These are phyloP conservation scores for Colletotrichum limetticola DNA, from an alignment of 2,329 filamentous ascomycete species.

Conservation along the genomic window DNA sequence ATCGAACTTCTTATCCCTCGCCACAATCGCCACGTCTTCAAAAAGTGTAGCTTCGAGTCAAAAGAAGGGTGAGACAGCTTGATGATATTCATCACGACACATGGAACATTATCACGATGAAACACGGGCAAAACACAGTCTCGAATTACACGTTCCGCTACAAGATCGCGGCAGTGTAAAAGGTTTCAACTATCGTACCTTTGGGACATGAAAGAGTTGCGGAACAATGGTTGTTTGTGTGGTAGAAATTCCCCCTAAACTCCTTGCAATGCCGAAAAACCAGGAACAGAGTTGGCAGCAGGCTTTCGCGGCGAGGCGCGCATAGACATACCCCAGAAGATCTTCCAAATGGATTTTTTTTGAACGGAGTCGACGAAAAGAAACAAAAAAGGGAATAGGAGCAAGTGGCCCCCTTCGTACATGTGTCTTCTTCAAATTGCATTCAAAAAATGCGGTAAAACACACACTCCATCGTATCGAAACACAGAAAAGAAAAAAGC, in stretches of 20 bases:
- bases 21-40: too few relatives aligned
- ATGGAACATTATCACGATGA: too few relatives aligned
- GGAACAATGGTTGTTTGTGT: too few relatives aligned
- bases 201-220: not conserved
- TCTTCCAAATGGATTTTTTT: not conserved
- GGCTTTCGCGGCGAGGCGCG: not conserved
- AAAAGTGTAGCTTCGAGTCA: too few relatives aligned
- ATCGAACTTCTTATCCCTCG: not conserved
- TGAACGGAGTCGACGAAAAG: too few relatives aligned
- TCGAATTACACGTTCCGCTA: not conserved
- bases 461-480: not conserved
- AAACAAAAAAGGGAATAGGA: not conserved
- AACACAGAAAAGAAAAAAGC: not conserved
- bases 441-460: not conserved
- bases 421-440: not conserved
- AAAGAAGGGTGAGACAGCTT: too few relatives aligned
- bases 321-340: not conserved
- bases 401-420: not conserved
- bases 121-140: too few relatives aligned
- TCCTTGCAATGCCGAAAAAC: slow-evolving; percentile 30
- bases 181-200: too few relatives aligned
- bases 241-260: slow-evolving; percentile 5
- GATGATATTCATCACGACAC: too few relatives aligned
- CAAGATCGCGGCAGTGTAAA: too few relatives aligned
- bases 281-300: not conserved